Base-by-base conservation (phyloP, 2,329 filamentous ascomycete genomes). In the Phaeosphaeriaceae sp. region DNA sequence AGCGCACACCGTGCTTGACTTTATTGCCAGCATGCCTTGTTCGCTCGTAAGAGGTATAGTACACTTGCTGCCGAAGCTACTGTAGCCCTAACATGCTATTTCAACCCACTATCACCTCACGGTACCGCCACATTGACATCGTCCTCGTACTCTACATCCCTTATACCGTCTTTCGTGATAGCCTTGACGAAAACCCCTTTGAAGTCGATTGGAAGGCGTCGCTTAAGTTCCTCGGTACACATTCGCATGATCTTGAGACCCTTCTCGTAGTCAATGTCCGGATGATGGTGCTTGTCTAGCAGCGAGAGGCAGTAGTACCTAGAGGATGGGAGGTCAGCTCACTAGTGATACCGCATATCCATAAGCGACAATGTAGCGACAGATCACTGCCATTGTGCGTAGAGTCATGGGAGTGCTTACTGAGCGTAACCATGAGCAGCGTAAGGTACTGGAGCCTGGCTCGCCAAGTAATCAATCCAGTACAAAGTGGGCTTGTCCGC, bases 291-390 rank as follows among this genome's bases (percentile, higher is more conserved):
- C 81, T 99, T 99, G 80, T 99, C 94, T 42, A 99, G 86, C 64
- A 96, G 95, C 6, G 91, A 95, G 54, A 99, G 83, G 76, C 94
- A 99, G 83, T 99, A 99, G 83, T 97, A 97, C 78, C 87, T 91
- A 38, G 23, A 42, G 32, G 17, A 16, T 3, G n/a, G 11, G 3
- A 16, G 15, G 9, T 42, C 15, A 48, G 33, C 37, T 23, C 23
- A 7, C 15, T 37, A 16, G 5, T n/a, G 34, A 20, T n/a, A 7
- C n/a, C n/a, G 13, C 23, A 26, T 26, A 11, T 9, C 11, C 11
- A 11, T 26, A 11, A 26, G 23, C 23, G 6, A 6, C 23, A 26
- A 11, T 26, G 28, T 21, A 23, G 4, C 11, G 13, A 39, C 15
- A 11, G 3, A 9, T 16, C 11, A 13, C n/a, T 15, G 15, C 21